Evolutionary conservation across 352 stramenopile species (phyloP).

Genomic region (Globisporangium yorkense): DNA sequence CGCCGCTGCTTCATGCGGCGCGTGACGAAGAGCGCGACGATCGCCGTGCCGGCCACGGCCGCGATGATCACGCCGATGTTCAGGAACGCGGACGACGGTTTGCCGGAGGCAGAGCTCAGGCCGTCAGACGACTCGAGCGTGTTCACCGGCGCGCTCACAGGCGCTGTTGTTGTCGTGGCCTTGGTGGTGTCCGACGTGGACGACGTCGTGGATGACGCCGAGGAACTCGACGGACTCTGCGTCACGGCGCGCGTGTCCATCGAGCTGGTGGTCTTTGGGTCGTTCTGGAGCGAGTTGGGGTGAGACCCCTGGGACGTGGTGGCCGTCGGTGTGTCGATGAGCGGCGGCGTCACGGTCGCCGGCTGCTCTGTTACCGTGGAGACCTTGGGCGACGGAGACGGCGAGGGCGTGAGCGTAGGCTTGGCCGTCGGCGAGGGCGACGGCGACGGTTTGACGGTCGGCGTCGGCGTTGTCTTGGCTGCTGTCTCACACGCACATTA

Average conservation of each 20-base stretch:
- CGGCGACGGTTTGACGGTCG: background rate
- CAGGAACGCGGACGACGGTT: constrained; percentile 21
- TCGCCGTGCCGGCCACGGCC: constrained; percentile 28
- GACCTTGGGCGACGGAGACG: background rate
- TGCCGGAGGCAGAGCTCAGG: background rate
- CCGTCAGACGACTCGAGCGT: constrained; percentile 1
- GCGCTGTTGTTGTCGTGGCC: background rate
- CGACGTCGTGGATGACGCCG: constrained; percentile 1
- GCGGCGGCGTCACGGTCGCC: constrained; percentile 11
- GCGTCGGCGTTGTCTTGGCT: background rate
- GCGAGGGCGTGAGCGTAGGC: background rate
- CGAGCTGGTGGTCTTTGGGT: constrained; percentile 3
- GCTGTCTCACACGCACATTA: constrained; percentile 7
- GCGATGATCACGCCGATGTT: constrained; percentile 45
- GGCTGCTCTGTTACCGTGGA: background rate
- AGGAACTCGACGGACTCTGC: background rate
- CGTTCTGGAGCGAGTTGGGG: constrained; percentile 8
- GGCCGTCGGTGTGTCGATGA: constrained; percentile 6
- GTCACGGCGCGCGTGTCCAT: background rate
- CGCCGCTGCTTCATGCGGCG: constrained; percentile 28
- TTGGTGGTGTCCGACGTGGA: background rate
- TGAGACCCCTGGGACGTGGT: background rate
- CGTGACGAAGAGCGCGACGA: constrained; percentile 46
- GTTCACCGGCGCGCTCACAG: background rate
- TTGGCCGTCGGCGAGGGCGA: constrained; percentile 1